Evolutionary conservation across 768 basidiomycete genomes (phyloP).

Genomic region (Trametes gibbosa): DNA sequence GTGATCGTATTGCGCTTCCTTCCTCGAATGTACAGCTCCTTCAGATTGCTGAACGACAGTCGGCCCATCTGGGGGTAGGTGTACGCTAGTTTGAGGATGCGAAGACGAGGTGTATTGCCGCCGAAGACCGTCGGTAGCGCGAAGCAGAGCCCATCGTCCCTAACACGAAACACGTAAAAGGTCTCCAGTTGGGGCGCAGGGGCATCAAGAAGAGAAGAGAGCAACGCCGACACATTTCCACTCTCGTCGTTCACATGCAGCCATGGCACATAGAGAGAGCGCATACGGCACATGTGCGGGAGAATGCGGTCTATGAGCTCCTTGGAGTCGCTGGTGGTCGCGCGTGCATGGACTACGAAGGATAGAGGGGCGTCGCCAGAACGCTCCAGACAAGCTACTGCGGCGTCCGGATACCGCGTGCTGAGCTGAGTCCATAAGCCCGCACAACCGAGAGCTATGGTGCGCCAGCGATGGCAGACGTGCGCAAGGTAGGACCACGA

Average conservation of each 20-base stretch:
- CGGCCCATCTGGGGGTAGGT: conserved; percentile 19
- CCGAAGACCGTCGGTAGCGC: conserved; percentile 24
- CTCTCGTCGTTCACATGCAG: conserved; percentile 19
- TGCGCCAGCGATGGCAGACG: conserved; percentile 28
- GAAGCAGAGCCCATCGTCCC: conserved; percentile 17
- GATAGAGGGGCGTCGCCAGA: conserved; percentile 27
- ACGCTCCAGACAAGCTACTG: conserved; percentile 25
- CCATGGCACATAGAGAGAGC: conserved; percentile 25
- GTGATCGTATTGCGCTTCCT: conserved; percentile 24
- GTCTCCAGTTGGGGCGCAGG: conserved; percentile 26
- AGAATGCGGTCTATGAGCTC: conserved; percentile 20
- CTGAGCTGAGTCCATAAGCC: conserved; percentile 28
- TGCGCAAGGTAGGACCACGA: conserved; percentile 23
- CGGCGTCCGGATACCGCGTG: conserved; percentile 25
- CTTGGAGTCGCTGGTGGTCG: conserved; percentile 13
- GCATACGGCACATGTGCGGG: conserved; percentile 24
- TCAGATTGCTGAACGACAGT: conserved; percentile 19
- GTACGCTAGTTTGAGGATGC: conserved; percentile 22
- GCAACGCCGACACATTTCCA: conserved; percentile 15
- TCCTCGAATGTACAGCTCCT: conserved; percentile 24
- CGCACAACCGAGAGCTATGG: conserved; percentile 22
- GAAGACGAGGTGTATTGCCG: conserved; percentile 23
- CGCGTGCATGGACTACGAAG: conserved; percentile 18
- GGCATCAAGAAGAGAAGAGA: conserved; percentile 19
- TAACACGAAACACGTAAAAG: conserved; percentile 23